Conservation (phyloP, 306 rosid species). For the Fragaria iinumae region DNA sequence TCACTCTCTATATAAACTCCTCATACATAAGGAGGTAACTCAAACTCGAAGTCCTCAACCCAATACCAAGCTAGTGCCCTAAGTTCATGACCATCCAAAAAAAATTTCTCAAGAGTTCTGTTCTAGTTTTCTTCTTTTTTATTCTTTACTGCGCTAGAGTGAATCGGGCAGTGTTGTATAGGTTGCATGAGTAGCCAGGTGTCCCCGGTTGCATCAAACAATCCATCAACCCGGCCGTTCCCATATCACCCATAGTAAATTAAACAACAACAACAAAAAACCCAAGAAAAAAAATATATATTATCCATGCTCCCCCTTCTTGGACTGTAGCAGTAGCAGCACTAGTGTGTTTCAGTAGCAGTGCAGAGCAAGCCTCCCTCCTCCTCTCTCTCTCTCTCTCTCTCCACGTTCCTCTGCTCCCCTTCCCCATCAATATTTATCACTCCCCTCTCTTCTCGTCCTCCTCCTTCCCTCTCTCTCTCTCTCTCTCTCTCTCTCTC, state of each 20-base stretch:
- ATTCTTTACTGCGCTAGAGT: neutral
- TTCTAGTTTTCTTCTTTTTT: no score
- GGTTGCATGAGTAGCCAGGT: no score
- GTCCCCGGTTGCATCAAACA: neutral
- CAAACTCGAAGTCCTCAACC: no score
- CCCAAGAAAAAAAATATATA: neutral
- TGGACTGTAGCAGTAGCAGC: conserved; percentile 11
- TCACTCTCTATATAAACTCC: no score
- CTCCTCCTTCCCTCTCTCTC: conserved; percentile 11
- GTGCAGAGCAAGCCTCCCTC: neutral
- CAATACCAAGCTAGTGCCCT: no score
- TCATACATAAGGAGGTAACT: no score
- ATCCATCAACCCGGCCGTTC: neutral
- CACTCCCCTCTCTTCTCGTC: neutral
- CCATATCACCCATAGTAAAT: neutral
- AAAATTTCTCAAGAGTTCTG: no score
- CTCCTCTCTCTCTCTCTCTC: conserved; percentile 14
- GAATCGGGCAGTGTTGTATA: no score
- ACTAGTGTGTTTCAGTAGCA: conserved; percentile 3
- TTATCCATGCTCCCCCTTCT: conserved; percentile 5
- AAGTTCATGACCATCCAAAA: no score
- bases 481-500: conserved; percentile 17
- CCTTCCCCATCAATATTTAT: conserved; percentile 16
- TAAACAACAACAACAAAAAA: neutral
- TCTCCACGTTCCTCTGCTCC: conserved; percentile 44